phyloP scores from a whole-genome alignment of 768 basidiomycete species.

The Trametes maxima region DNA sequence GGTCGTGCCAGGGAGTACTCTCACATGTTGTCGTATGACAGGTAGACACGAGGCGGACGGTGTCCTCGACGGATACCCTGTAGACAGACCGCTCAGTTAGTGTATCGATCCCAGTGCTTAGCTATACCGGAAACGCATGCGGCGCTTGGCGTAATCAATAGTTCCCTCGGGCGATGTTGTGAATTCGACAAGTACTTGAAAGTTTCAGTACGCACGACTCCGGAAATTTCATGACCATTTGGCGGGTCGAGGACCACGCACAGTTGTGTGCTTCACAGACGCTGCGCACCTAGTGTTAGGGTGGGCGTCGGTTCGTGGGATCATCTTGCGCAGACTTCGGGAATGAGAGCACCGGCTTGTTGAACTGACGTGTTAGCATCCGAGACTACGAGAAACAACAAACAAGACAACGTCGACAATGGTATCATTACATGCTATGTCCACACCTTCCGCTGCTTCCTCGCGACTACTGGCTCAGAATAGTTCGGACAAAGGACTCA shows the following conservation, averaged over 20 bases:
- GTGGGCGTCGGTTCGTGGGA: no score
- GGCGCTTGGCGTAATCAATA: neutral
- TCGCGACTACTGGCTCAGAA: conserved; percentile 75
- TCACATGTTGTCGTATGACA: neutral
- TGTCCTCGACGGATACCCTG: conserved; percentile 5
- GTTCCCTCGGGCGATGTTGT: neutral
- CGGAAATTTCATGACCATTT: no score
- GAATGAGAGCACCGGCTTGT: no score
- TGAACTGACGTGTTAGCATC: neutral
- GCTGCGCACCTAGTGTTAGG: no score
- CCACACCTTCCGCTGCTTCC: conserved; percentile 9
- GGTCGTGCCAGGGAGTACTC: neutral
- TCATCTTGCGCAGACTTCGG: no score
- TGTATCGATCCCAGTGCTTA: neutral
- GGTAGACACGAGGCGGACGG: neutral
- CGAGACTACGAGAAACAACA: conserved; percentile 12
- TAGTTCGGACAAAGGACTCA: conserved; percentile 94
- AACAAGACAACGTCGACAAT: conserved; percentile 10
- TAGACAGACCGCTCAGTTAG: conserved; percentile 1
- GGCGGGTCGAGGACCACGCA: no score
- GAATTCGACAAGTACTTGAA: no score
- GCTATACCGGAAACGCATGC: neutral
- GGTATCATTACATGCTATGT: conserved; percentile 20
- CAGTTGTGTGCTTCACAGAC: neutral
- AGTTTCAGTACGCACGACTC: no score